Evolutionary conservation across 768 basidiomycete genomes (phyloP).

Genomic region (Naganishia kalamii): DNA sequence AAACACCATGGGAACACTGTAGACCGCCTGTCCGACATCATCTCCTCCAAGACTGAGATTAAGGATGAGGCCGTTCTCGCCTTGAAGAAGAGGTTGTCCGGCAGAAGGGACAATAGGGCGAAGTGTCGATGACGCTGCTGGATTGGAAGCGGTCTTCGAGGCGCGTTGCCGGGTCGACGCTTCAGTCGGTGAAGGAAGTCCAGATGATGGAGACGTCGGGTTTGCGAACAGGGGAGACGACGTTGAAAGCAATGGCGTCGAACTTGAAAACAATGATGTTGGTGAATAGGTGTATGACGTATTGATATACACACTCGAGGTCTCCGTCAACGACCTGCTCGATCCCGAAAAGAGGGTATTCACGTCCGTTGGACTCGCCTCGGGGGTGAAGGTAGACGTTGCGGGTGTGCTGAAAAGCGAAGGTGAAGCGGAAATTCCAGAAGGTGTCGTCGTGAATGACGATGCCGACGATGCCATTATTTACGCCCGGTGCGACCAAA

Average conservation of each 20-base stretch:
- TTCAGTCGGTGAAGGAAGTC: neutral
- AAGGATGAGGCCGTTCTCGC: constrained; percentile 21
- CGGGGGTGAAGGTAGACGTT: neutral
- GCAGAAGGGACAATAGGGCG: constrained; percentile 13
- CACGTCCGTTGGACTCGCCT: neutral
- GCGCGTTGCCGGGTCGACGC: neutral
- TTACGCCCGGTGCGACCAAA: no score
- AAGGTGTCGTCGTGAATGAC: neutral
- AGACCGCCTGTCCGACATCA: constrained; percentile 27
- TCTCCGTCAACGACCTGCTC: neutral
- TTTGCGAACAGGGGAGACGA: neutral
- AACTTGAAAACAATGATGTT: neutral
- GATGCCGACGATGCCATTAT: no score
- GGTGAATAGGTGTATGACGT: constrained; percentile 10
- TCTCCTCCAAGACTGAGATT: constrained; percentile 22
- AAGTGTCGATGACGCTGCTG: neutral
- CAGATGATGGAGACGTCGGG: neutral
- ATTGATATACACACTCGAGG: constrained; percentile 7
- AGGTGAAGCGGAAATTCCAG: neutral
- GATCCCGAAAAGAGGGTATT: neutral
- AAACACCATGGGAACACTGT: constrained; percentile 35
- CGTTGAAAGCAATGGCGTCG: neutral
- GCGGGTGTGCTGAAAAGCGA: neutral
- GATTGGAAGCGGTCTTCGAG: neutral
- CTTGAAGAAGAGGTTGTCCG: constrained; percentile 8